phyloP scores from a whole-genome alignment of 306 rosid species.

The Acacia crassicarpa region DNA sequence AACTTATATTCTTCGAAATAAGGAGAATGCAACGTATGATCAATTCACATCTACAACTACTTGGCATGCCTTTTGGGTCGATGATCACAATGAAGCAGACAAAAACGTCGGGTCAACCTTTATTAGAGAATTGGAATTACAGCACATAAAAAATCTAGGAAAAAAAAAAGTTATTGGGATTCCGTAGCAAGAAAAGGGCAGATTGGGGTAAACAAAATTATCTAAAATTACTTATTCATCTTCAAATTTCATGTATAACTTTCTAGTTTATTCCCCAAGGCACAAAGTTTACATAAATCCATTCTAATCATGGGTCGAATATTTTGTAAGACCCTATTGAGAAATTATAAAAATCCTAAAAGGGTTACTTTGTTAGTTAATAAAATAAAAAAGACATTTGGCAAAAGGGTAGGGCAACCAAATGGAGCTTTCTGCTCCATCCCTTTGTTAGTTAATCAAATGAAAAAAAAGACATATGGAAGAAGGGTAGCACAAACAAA shows the following conservation, averaged over 20 bases:
- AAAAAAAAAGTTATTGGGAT: slow-evolving; percentile 55
- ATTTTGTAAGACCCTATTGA: not conserved
- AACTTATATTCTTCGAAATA: slow-evolving; percentile 54
- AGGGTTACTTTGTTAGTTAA: too few species aligned
- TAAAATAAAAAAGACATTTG: too few species aligned
- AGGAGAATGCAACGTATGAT: slow-evolving; percentile 71
- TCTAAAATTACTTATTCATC: slow-evolving; percentile 12
- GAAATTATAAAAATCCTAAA: too few species aligned
- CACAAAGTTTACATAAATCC: not conserved
- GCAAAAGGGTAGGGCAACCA: too few species aligned
- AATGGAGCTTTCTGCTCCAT: too few species aligned
- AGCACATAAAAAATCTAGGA: slow-evolving; percentile 19
- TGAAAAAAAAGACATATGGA: too few species aligned
- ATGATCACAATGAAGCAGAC: slow-evolving; percentile 5
- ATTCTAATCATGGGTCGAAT: not conserved
- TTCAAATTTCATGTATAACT: not conserved
- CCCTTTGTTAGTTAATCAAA: too few species aligned
- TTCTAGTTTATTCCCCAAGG: too few species aligned
- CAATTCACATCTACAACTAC: slow-evolving; percentile 66
- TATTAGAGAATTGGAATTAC: slow-evolving; percentile 95
- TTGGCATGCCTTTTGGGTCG: slow-evolving; percentile 71
- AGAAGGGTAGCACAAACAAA: too few species aligned
- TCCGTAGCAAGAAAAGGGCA: slow-evolving; percentile 69
- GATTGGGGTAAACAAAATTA: slow-evolving; percentile 60
- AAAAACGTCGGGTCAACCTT: slow-evolving; percentile 52